phyloP scores from a whole-genome alignment of 2,329 filamentous ascomycete species.

The Aspergillus aculeatus region DNA sequence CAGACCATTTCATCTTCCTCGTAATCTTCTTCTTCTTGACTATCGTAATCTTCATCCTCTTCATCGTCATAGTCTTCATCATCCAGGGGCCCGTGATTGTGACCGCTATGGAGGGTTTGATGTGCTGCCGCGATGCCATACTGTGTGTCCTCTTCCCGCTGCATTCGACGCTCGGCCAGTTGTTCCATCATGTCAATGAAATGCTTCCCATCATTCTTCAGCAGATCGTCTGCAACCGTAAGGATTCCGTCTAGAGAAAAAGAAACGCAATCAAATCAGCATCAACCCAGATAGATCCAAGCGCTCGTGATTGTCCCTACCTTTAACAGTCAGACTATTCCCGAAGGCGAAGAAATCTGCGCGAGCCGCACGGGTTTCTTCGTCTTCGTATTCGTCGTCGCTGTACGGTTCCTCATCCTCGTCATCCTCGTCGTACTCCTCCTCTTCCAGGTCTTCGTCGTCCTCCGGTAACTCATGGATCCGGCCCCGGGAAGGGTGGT shows the following conservation, averaged over 20 bases:
- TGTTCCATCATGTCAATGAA: conserved; percentile 99
- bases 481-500: conserved; percentile 71
- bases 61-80: conserved; percentile 72
- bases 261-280: conserved; percentile 41
- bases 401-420: conserved; percentile 69
- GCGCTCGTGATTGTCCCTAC: conserved; percentile 41
- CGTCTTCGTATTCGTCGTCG: conserved; percentile 62
- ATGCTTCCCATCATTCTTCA: conserved; percentile 98
- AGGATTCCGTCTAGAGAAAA: conserved; percentile 76
- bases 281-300: conserved; percentile 18
- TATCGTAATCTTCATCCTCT: conserved; percentile 68
- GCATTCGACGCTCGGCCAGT: conserved; percentile 94
- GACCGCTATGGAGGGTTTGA: conserved; percentile 63
- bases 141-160: conserved; percentile 86
- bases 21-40: conserved; percentile 63
- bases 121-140: conserved; percentile 61
- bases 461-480: conserved; percentile 62
- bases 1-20: conserved; percentile 65
- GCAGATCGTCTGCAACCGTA: conserved; percentile 94
- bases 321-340: conserved; percentile 93
- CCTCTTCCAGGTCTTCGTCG: conserved; percentile 54
- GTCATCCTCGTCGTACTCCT: conserved; percentile 64
- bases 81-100: conserved; percentile 74
- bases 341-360: conserved; percentile 97
- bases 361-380: conserved; percentile 60